These are phyloP conservation scores for Serendipita vermifera DNA, from an alignment of 768 basidiomycete species.

Conservation along the genomic window DNA sequence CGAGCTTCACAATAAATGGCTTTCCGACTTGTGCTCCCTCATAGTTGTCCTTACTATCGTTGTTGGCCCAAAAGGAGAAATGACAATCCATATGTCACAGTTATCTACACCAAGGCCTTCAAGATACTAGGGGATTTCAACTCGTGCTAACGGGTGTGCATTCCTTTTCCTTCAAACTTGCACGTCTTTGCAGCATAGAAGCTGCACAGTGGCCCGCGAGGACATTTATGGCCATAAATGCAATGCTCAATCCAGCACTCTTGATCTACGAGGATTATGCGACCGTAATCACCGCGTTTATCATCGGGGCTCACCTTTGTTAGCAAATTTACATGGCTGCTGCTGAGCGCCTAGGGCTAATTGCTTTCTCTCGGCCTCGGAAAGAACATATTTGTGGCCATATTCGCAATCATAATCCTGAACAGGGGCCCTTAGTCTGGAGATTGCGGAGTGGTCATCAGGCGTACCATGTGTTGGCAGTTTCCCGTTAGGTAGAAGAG, in stretches of 20 bases:
- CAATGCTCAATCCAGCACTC: not conserved
- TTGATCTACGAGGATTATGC: too few relatives aligned
- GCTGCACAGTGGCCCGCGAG: not conserved
- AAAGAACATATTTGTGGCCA: not conserved
- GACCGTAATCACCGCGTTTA: not conserved
- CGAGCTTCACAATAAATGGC: too few relatives aligned
- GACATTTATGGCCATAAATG: slow-evolving; percentile 7
- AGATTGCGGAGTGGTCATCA: too few relatives aligned
- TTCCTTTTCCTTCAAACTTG: not conserved
- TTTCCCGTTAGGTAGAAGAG: slow-evolving; percentile 2
- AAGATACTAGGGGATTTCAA: too few relatives aligned
- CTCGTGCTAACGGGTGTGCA: too few relatives aligned
- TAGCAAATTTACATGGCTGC: not conserved
- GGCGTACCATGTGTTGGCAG: not conserved
- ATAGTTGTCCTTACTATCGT: too few relatives aligned
- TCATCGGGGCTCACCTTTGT: not conserved
- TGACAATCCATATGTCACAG: too few relatives aligned
- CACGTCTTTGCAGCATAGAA: not conserved
- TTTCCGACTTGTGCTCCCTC: too few relatives aligned
- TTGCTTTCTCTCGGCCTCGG: not conserved
- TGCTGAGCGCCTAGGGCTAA: not conserved
- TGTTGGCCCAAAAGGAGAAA: too few relatives aligned
- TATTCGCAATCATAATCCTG: not conserved
- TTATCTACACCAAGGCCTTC: too few relatives aligned
- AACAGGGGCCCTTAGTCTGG: too few relatives aligned